These are phyloP conservation scores for Naumovozyma baii DNA, from an alignment of 805 yeast genomes.

Conservation along the genomic window DNA sequence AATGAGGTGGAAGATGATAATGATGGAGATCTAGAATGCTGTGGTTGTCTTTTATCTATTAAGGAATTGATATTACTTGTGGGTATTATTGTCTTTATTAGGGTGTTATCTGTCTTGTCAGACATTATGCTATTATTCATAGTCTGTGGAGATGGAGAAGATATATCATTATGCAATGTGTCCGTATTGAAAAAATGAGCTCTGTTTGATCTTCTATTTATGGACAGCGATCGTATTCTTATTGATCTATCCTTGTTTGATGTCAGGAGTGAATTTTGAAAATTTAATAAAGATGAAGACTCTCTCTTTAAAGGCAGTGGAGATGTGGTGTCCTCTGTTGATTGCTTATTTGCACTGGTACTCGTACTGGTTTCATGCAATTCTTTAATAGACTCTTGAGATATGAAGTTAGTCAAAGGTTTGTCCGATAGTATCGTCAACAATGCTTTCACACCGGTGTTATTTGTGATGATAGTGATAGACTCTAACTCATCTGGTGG, in stretches of 20 bases:
- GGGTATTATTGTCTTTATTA: background rate
- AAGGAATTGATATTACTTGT: background rate
- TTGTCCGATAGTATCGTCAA: slow-evolving; percentile 28
- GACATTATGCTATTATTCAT: background rate
- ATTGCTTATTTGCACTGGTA: slow-evolving; percentile 9
- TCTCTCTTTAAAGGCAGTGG: slow-evolving; percentile 17
- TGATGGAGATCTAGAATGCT: background rate
- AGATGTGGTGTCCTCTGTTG: slow-evolving; percentile 5
- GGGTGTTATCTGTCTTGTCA: background rate
- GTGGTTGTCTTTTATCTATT: background rate
- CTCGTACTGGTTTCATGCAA: slow-evolving; percentile 12
- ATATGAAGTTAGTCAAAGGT: slow-evolving; percentile 23
- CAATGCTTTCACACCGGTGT: slow-evolving; percentile 29
- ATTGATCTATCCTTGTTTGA: slow-evolving; percentile 30
- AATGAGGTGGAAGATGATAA: background rate
- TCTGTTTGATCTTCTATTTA: slow-evolving; percentile 15
- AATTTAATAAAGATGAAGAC: slow-evolving; percentile 24
- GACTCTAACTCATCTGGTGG: slow-evolving; percentile 11
- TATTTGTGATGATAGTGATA: slow-evolving; percentile 25
- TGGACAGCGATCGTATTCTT: slow-evolving; percentile 23
- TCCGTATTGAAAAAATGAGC: slow-evolving; percentile 6
- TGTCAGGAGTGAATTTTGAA: slow-evolving; percentile 24
- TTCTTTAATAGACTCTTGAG: slow-evolving; percentile 25
- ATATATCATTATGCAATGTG: background rate
- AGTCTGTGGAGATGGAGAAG: background rate